Evolutionary conservation across 2,329 filamentous ascomycete genomes (phyloP), one percentile per base, ranked within the genome.

Genomic region (Chrysoporthe cubensis): DNA sequence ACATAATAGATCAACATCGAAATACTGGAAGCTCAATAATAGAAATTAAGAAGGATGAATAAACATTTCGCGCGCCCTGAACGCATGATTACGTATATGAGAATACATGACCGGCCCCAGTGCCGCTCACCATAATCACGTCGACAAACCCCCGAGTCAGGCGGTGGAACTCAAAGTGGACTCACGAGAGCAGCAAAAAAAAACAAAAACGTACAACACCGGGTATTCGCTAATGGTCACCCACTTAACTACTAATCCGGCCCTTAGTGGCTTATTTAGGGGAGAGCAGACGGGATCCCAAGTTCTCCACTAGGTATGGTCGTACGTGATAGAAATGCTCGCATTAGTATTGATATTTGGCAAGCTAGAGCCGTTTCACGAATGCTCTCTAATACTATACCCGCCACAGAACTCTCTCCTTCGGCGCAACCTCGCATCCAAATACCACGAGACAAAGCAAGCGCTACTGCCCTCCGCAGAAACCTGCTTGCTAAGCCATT

Each of bases 181-280:
- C 44, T 7, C 16, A 2, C 14, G 14, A 7, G 4, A n/a, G 44
- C 16, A 46, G 50, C 11, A 58, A 13, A n/a, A 42, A 58, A 58
- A 57, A 34, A 3, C 13, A 34, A 40, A 58, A 58, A 58, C 56
- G 56, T 58, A 58, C 56, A 58, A 58, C 56, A 58, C 56, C 56
- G 56, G 56, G 56, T 58, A 58, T 58, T 58, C 56, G 32, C 56
- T 58, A 58, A 58, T 58, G 56, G 32, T 58, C n/a, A 40, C 37
- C 37, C 37, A 58, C 37, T 40, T 58, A 58, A 42, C 56, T 54
- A 54, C 50, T 54, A 54, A 54, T 54, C 50, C 50, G 21, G 50
- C 50, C 50, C 50, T 54, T 54, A 42, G 37, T 40, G 34, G 32
- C 56, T 58, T 58, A 58, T 42, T 54, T 34, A 54, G 50, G 50